Base-by-base conservation (phyloP, 2,329 filamentous ascomycete genomes). In the Sclerotinia borealis region DNA sequence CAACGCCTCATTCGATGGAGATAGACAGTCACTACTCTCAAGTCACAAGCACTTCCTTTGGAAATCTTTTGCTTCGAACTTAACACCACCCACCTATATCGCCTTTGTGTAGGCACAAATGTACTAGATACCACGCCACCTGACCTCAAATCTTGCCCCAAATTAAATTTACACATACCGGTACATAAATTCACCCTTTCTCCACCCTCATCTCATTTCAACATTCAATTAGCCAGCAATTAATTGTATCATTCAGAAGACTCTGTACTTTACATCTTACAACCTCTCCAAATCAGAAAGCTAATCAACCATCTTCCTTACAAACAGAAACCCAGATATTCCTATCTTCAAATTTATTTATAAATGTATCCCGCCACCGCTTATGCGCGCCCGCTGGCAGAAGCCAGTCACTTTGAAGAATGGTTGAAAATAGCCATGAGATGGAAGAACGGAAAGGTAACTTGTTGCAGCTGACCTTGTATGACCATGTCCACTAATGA, bases 361-460 rank as follows among this genome's bases (percentile, higher is more conserved):
- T 13, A 37, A n/a, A 62, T 62, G 60, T 8, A 39, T 22, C 13
- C 8, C 10, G 7, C 31, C 10, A 4, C 39, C n/a, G 13, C 22
- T 9, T 22, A 43, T 17, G 22, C 36, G 27, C 25, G 49, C 5
- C 27, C 41, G 15, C 29, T 63, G 47, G 61, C 61, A 36, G 61
- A 63, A 11, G 61, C 45, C 54, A 45, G 47, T 3, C 36, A 56
- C 27, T 43, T 52, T 59, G 45, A 66, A 41, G 36, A 59, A 56
- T 39, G 64, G 66, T 37, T 68, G 4, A 52, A 65, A 15, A 56
- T 55, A 37, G 62, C 64, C 51, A 67, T 63, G 48, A 58, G 22
- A 10, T 37, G 61, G 19, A 66, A 62, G 41, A 55, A 25, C 1
- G 63, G 62, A 25, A 64, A 58, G 47, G 61, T 63, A 59, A 34